Base-by-base conservation (phyloP, 768 basidiomycete genomes). In the Boletus eberwhitei region DNA sequence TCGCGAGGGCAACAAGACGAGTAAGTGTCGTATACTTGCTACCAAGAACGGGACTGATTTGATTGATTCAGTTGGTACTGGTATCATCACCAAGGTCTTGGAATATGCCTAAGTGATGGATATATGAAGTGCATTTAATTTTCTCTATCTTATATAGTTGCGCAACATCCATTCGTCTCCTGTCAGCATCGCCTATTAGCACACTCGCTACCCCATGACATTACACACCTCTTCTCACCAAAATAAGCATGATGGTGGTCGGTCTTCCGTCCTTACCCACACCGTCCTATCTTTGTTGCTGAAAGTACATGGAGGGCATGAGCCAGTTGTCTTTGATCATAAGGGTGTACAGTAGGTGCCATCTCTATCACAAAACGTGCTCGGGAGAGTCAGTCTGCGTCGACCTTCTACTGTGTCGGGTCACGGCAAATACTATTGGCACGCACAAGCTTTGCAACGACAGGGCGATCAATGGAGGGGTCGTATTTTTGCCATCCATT, bases 1-100 rank as follows among this genome's bases (percentile, higher is more conserved):
- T 55, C 88, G 94, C 61, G 94, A 97, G 73, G 94, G 93, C 61
- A 91, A 93, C 67, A 95, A 86, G 77, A 98, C 96, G 11, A 81
- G 90, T 92, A 64, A 74, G 86, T 61, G 17, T 47, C 38, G 21
- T 37, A 31, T 17, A 6, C 45, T 16, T 5, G 46, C 2, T 21
- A 44, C 22, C 36, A 50, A 32, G 39, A 35, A 61, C 49, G 11
- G 9, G 12, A 36, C 57, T 64, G 39, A 72, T 22, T 19, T 46
- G 48, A 37, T 31, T 44, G 14, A 54, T 34, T 50, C 39, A 92
- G 90, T 98, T 67, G 95, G 93, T 53, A 98, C 96, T 58, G 96
- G 96, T 64, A 85, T 98, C 63, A 86, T 97, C 58, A 93, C 91
- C 59, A 91, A 93, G 74, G 82, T 94, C 59, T 67, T 93, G 53